Percentiles rank a stretch among this genome's conserved stretches.
These are phyloP conservation scores for Galium porrigens DNA, from an alignment of 305 asterid species.

Conservation along the genomic window DNA sequence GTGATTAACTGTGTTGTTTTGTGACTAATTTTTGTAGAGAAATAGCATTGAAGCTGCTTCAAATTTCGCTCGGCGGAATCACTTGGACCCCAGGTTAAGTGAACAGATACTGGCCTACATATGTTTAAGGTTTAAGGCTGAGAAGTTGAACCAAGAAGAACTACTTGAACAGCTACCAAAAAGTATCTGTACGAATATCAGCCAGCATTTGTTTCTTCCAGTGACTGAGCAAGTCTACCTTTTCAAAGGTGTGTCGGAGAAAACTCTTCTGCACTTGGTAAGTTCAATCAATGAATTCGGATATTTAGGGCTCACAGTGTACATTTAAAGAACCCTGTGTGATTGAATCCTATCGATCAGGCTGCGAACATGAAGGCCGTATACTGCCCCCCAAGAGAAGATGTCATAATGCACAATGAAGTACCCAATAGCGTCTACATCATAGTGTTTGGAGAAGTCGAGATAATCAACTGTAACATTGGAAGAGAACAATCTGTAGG, in stretches of 20 bases:
- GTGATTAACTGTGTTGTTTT: not conserved
- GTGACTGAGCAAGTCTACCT: constrained; percentile 55
- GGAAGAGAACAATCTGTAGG: constrained; percentile 40
- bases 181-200: constrained; percentile 53
- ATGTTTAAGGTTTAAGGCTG: constrained; percentile 71
- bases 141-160: constrained; percentile 65
- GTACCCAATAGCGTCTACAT: constrained; percentile 61
- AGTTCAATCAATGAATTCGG: not conserved
- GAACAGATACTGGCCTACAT: constrained; percentile 68
- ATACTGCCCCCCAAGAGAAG: constrained; percentile 78
- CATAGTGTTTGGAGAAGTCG: constrained; percentile 77
- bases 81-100: constrained; percentile 53
- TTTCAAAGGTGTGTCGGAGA: constrained; percentile 54
- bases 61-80: constrained; percentile 53
- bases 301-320: not conserved
- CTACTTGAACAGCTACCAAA: constrained; percentile 68
- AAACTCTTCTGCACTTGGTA: constrained; percentile 50
- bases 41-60: constrained; percentile 75
- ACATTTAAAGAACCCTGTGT: not conserved
- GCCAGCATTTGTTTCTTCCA: constrained; percentile 61
- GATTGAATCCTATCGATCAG: constrained; percentile 23
- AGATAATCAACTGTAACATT: constrained; percentile 46
- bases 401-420: constrained; percentile 62
- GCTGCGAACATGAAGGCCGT: constrained; percentile 69
- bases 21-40: constrained; percentile 29